A percentile compares a stretch with the other conserved stretches of the same genome.
These are phyloP conservation scores for Echinochloa phyllopogon DNA, from an alignment of 176 grass and related monocot genomes.

Conservation along the genomic window DNA sequence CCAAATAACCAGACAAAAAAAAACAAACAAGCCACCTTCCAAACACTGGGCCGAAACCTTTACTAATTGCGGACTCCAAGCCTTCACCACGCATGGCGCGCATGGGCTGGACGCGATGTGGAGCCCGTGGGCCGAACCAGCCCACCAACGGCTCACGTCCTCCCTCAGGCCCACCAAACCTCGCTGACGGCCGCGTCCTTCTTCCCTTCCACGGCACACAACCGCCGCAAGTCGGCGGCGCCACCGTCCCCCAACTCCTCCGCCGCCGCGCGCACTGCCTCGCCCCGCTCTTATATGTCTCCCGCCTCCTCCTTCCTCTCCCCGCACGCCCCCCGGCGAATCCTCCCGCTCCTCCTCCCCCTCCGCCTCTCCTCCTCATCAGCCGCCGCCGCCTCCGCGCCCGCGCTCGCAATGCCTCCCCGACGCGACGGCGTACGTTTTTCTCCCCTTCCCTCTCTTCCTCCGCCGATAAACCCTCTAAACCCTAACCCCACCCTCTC, in stretches of 20 bases:
- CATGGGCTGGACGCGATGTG: no score
- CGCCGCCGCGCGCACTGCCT: not conserved
- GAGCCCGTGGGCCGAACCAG: not conserved
- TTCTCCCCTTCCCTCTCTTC: not conserved
- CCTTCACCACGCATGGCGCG: no score
- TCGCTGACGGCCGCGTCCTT: not conserved
- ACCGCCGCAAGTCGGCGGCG: conserved; percentile 12
- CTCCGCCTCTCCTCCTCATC: conserved; percentile 34
- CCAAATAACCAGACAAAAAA: no score
- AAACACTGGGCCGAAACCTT: no score
- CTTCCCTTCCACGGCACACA: not conserved
- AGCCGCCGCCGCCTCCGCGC: conserved; percentile 4
- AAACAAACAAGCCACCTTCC: no score
- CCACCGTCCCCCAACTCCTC: not conserved
- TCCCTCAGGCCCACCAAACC: not conserved
- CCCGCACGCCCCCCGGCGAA: conserved; percentile 31
- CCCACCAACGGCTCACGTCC: no score
- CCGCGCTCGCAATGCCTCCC: conserved; percentile 31
- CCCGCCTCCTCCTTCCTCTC: conserved; percentile 31
- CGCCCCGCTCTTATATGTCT: conserved; percentile 29
- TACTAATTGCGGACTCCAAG: no score
- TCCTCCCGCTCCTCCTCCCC: conserved; percentile 46
- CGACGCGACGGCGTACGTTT: conserved; percentile 31
- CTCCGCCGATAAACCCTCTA: not conserved
- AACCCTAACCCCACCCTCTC: not conserved